These are phyloP conservation scores for Beta lomatogona DNA, from an alignment of 179 eudicot genomes.

Conservation along the genomic window DNA sequence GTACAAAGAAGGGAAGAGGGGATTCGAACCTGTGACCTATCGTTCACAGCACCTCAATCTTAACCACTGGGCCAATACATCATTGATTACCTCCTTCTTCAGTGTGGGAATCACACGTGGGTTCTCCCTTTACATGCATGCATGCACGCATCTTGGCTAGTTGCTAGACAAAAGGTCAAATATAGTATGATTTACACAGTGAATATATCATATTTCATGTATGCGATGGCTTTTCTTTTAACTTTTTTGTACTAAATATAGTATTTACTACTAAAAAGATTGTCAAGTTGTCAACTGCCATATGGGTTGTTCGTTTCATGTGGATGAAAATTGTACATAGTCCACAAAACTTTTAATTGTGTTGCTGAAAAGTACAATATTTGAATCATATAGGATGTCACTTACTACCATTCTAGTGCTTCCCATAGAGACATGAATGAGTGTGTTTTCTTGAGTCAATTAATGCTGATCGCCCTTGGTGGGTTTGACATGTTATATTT, in stretches of 20 bases:
- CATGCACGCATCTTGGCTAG: not conserved
- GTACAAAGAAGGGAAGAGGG: too few species aligned
- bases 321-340: not conserved
- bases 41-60: too few species aligned
- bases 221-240: too few species aligned
- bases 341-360: not conserved
- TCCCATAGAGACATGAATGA: not conserved
- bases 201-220: too few species aligned
- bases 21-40: too few species aligned
- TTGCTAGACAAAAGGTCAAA: not conserved
- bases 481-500: conserved; percentile 4
- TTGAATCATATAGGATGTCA: not conserved
- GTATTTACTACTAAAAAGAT: too few species aligned
- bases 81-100: too few species aligned
- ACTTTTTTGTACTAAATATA: too few species aligned
- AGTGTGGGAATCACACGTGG: too few species aligned
- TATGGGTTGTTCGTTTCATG: not conserved
- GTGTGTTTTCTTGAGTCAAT: conserved; percentile 5
- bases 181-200: too few species aligned
- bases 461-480: conserved; percentile 4
- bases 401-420: conserved; percentile 5
- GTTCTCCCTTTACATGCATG: not conserved
- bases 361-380: not conserved
- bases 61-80: too few species aligned
- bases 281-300: not conserved